phyloP scores from a whole-genome alignment of 768 basidiomycete species.

The Mycena vitilis region DNA sequence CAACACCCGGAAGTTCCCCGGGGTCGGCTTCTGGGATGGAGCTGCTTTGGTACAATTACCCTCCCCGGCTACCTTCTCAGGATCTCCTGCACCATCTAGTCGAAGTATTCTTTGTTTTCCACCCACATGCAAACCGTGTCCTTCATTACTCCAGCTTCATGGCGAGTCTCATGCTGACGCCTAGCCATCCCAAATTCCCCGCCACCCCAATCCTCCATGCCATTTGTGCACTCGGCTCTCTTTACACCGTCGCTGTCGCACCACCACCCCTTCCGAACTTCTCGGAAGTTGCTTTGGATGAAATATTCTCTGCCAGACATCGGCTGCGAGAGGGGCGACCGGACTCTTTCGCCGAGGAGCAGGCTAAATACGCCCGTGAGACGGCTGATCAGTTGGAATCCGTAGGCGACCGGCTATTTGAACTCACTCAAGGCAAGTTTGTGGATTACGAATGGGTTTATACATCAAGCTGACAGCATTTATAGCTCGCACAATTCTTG shows the following conservation, averaged over 20 bases:
- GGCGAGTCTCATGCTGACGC: constrained; percentile 70
- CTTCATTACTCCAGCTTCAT: constrained; percentile 78
- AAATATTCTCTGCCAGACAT: constrained; percentile 61
- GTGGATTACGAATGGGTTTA: background rate
- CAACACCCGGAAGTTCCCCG: constrained; percentile 31
- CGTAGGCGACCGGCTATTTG: constrained; percentile 66
- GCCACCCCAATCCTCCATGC: constrained; percentile 79
- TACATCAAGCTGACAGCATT: background rate
- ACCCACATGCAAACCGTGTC: constrained; percentile 78
- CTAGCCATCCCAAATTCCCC: constrained; percentile 80
- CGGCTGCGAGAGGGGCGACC: constrained; percentile 58
- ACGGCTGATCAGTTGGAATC: constrained; percentile 60
- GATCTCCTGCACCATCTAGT: constrained; percentile 69
- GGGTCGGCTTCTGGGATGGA: constrained; percentile 45
- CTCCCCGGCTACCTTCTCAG: constrained; percentile 69
- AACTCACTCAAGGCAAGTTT: constrained; percentile 69
- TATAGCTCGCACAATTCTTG: constrained; percentile 70
- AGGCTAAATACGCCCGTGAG: constrained; percentile 66
- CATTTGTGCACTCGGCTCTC: constrained; percentile 84
- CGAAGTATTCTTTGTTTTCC: constrained; percentile 77
- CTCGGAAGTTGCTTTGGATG: constrained; percentile 59
- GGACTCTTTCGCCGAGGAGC: constrained; percentile 75
- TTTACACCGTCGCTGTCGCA: constrained; percentile 77
- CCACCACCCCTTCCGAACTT: constrained; percentile 66
- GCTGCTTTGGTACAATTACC: constrained; percentile 69